Evolutionary conservation across 1,284 basidiomycete species (phyloP).

Genomic region (Phellopilus nigrolimitatus): DNA sequence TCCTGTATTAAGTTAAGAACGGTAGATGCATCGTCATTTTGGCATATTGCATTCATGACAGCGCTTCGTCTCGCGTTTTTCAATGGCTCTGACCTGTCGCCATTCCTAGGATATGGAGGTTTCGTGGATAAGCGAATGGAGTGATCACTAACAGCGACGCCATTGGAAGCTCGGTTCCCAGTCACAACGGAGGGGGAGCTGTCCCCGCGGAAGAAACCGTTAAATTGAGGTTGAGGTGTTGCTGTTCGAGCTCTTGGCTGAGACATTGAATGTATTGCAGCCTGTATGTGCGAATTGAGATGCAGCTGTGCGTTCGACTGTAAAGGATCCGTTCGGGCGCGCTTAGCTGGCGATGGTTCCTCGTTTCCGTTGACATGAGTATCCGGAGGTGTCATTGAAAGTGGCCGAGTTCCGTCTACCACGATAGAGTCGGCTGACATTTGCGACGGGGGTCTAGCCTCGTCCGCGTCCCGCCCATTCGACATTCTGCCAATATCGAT

Average conservation of each 20-base stretch:
- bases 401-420: slow-evolving; percentile 41
- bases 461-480: slow-evolving; percentile 1
- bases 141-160: slow-evolving; percentile 33
- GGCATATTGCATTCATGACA: slow-evolving; percentile 59
- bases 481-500: slow-evolving; percentile 4
- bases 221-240: slow-evolving; percentile 23
- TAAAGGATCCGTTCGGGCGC: slow-evolving; percentile 52
- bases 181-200: slow-evolving; percentile 21
- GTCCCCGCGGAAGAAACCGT: slow-evolving; percentile 24
- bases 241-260: slow-evolving; percentile 20
- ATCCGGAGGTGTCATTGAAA: slow-evolving; percentile 39
- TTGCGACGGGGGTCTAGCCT: slow-evolving; percentile 22
- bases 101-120: slow-evolving; percentile 51
- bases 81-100: slow-evolving; percentile 52
- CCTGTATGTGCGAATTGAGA: slow-evolving; percentile 22
- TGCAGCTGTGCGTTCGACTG: slow-evolving; percentile 28
- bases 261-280: slow-evolving; percentile 21
- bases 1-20: slow-evolving; percentile 64
- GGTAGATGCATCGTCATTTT: slow-evolving; percentile 57
- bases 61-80: slow-evolving; percentile 59
- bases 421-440: slow-evolving; percentile 31
- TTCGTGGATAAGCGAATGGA: slow-evolving; percentile 64
- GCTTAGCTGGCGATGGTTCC: slow-evolving; percentile 60
- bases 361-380: slow-evolving; percentile 43
- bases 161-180: slow-evolving; percentile 30